A percentile compares a stretch with the other conserved stretches of the same genome.
Evolutionary conservation across 2,329 filamentous ascomycete species (phyloP).

Genomic region (Sclerotinia minor): DNA sequence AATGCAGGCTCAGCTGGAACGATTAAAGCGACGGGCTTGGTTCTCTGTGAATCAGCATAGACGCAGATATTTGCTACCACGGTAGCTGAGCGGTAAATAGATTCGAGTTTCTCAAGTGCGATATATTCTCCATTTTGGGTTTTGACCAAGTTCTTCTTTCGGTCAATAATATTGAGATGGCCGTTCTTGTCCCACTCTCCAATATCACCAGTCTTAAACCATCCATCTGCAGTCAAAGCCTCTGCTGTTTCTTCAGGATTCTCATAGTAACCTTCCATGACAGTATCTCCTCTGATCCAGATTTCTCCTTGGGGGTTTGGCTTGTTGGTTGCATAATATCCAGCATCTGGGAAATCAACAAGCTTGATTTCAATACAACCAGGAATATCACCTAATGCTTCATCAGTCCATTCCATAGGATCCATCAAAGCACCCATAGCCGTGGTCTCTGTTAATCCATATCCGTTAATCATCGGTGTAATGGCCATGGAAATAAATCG

Average conservation of each 20-base stretch:
- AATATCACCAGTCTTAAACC: slow-evolving; percentile 97
- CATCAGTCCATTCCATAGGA: slow-evolving; percentile 79
- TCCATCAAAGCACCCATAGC: slow-evolving; percentile 81
- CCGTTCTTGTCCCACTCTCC: slow-evolving; percentile 82
- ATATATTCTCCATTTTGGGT: slow-evolving; percentile 95
- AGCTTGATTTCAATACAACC: slow-evolving; percentile 84
- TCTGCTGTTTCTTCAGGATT: slow-evolving; percentile 83
- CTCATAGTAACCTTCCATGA: slow-evolving; percentile 78
- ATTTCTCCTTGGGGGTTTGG: slow-evolving; percentile 88
- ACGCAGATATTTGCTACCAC: slow-evolving; percentile 85
- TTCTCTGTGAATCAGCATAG: slow-evolving; percentile 72
- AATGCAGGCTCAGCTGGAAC: slow-evolving; percentile 65
- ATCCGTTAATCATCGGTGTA: slow-evolving; percentile 91
- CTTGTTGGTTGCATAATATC: slow-evolving; percentile 68
- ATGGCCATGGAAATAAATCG: slow-evolving; percentile 90
- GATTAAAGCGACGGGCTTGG: slow-evolving; percentile 81
- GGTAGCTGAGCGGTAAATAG: slow-evolving; percentile 78
- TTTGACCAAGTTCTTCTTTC: slow-evolving; percentile 98
- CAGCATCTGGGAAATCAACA: slow-evolving; percentile 85
- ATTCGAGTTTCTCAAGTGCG: slow-evolving; percentile 92
- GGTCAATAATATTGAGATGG: slow-evolving; percentile 84
- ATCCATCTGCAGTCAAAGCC: slow-evolving; percentile 77
- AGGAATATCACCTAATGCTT: slow-evolving; percentile 75
- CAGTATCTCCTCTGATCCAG: slow-evolving; percentile 75
- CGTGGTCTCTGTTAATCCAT: slow-evolving; percentile 91